Conservation (phyloP, 768 basidiomycete genomes). For the Hysterangium stoloniferum region DNA sequence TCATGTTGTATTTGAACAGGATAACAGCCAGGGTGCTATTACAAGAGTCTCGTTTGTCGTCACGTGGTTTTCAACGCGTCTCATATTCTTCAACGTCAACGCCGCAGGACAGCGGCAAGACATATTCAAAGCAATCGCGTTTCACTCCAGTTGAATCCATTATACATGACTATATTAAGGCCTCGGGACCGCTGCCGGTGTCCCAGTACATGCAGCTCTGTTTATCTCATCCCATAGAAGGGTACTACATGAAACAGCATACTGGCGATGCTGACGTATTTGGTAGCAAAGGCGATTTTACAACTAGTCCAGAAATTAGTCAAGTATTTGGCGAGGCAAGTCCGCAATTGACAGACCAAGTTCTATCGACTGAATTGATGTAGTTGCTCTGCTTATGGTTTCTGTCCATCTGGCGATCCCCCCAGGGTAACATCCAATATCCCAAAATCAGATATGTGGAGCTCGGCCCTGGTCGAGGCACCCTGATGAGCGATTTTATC, state of each 20-base stretch:
- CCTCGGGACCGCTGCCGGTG: constrained; percentile 83
- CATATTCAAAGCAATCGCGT: background rate
- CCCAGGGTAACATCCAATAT: constrained; percentile 41
- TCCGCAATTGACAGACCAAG: constrained; percentile 3
- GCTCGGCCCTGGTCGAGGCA: constrained; percentile 90
- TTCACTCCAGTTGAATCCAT: constrained; percentile 47
- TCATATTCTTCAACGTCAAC: background rate
- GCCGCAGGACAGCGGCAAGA: constrained; percentile 1
- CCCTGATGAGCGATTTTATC: constrained; percentile 82
- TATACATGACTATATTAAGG: constrained; percentile 69
- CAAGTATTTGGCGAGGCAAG: constrained; percentile 95
- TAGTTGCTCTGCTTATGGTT: constrained; percentile 43
- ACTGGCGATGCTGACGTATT: constrained; percentile 67
- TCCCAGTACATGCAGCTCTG: constrained; percentile 90
- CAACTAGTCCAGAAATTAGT: constrained; percentile 93
- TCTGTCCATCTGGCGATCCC: constrained; percentile 78
- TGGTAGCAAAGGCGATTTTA: constrained; percentile 85
- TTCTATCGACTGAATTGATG: background rate
- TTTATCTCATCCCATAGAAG: constrained; percentile 80
- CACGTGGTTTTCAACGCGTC: background rate
- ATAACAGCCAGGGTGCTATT: background rate
- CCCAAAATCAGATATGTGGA: constrained; percentile 67
- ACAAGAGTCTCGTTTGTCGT: background rate
- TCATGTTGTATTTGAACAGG: constrained; percentile 2
- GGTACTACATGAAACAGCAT: constrained; percentile 69